Evolutionary conservation across 2,329 filamentous ascomycete species (phyloP).

Genomic region (Harringtonia aguacate): DNA sequence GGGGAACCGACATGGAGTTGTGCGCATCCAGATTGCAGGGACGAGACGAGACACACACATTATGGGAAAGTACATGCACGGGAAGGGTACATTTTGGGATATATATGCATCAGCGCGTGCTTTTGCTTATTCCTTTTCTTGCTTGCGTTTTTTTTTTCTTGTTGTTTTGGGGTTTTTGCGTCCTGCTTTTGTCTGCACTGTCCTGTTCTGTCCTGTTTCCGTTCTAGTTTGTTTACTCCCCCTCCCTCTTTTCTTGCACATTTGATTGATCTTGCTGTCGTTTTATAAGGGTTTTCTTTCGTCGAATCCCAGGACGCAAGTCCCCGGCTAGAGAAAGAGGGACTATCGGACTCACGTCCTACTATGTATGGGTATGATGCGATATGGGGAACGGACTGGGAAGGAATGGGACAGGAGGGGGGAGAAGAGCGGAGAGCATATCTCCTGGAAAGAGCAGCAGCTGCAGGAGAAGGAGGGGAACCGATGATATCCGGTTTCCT

Average conservation of each 20-base stretch:
- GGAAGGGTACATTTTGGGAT: not conserved
- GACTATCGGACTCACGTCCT: constrained; percentile 9
- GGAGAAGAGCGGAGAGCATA: not conserved
- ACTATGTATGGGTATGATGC: not conserved
- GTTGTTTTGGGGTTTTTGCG: too few relatives aligned
- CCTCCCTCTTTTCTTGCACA: not conserved
- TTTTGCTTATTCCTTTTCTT: not conserved
- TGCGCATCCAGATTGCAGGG: not conserved
- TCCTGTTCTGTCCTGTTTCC: not conserved
- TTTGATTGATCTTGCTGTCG: not conserved
- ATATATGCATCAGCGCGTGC: not conserved
- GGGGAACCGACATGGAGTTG: too few relatives aligned
- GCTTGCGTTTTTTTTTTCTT: not conserved
- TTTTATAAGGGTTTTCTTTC: constrained; percentile 6
- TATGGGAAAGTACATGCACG: not conserved
- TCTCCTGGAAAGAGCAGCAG: too few relatives aligned
- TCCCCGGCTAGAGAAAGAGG: constrained; percentile 8
- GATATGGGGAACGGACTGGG: not conserved
- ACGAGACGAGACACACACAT: not conserved
- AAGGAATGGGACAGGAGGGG: not conserved
- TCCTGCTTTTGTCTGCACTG: too few relatives aligned
- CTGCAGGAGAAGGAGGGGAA: not conserved
- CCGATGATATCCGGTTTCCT: not conserved
- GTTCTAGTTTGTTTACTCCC: not conserved
- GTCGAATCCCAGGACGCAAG: constrained; percentile 7